A percentile compares a stretch with the other conserved stretches of the same genome.
Evolutionary conservation across 1,284 basidiomycete genomes (phyloP).

Genomic region (Cryptococcus sp.): DNA sequence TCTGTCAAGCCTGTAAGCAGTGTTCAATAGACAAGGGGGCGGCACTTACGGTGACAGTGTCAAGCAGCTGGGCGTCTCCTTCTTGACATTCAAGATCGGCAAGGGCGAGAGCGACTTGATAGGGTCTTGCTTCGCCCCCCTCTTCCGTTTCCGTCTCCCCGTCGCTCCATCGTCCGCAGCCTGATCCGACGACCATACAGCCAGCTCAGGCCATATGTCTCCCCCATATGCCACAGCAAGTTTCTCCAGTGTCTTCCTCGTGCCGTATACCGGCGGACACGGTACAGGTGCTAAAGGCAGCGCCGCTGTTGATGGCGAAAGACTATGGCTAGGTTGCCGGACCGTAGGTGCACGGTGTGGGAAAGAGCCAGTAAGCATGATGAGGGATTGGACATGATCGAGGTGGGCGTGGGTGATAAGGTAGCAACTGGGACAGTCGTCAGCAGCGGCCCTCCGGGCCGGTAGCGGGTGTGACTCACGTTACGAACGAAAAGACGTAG

Average conservation of each 20-base stretch:
- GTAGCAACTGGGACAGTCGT: slow-evolving; percentile 36
- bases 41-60: slow-evolving; percentile 5
- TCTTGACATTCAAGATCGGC: background rate
- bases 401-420: slow-evolving; percentile 50
- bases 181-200: slow-evolving; percentile 30
- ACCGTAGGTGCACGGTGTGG: slow-evolving; percentile 23
- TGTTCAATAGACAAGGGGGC: background rate
- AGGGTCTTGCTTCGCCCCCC: background rate
- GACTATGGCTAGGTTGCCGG: background rate
- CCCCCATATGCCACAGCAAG: slow-evolving; percentile 42
- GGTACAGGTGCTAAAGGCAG: background rate
- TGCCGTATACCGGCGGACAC: slow-evolving; percentile 36
- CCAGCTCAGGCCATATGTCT: slow-evolving; percentile 48
- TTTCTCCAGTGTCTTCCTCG: slow-evolving; percentile 34
- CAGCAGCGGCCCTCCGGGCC: background rate
- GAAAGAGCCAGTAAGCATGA: slow-evolving; percentile 46
- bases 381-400: slow-evolving; percentile 45
- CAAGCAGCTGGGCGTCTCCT: slow-evolving; percentile 6
- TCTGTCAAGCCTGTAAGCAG: background rate
- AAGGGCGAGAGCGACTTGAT: background rate
- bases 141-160: background rate
- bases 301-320: slow-evolving; percentile 1
- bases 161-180: slow-evolving; percentile 8
- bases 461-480: slow-evolving; percentile 25
- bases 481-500: slow-evolving; percentile 45